Conservation (phyloP, 2,329 filamentous ascomycete species). For the Colletotrichum zoysiae region DNA sequence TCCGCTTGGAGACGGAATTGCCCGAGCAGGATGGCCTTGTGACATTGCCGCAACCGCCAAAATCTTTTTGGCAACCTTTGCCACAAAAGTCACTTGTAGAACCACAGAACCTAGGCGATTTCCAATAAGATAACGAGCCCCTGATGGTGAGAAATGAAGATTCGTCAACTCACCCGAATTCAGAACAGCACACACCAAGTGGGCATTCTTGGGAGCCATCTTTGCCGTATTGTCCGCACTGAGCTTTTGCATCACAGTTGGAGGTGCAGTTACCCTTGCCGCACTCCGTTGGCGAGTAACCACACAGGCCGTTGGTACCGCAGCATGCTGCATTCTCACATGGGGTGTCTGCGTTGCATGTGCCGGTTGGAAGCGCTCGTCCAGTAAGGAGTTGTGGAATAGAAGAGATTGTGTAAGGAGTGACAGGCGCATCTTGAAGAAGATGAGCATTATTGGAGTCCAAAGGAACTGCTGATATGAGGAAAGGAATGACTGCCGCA, state of each 20-base stretch:
- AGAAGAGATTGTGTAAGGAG: too few relatives aligned
- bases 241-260: constrained; percentile 54
- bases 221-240: constrained; percentile 50
- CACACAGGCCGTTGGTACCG: too few relatives aligned
- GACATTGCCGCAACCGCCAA: constrained; percentile 7
- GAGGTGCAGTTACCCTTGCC: constrained; percentile 14
- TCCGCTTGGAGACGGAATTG: constrained; percentile 23
- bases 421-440: too few relatives aligned
- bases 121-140: neutral
- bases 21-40: neutral
- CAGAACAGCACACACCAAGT: constrained; percentile 49
- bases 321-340: too few relatives aligned
- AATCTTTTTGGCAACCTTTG: constrained; percentile 9
- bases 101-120: constrained; percentile 44
- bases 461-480: too few relatives aligned
- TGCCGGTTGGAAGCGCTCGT: too few relatives aligned
- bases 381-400: too few relatives aligned
- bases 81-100: constrained; percentile 23
- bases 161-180: constrained; percentile 45
- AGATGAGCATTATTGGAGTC: too few relatives aligned
- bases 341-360: too few relatives aligned
- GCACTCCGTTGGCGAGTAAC: too few relatives aligned
- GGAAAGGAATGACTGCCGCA: too few relatives aligned
- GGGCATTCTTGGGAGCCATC: constrained; percentile 45
- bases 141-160: neutral